Evolutionary conservation across 2,329 filamentous ascomycete genomes (phyloP).

Genomic region (Lasiodiplodia hormozganensis): DNA sequence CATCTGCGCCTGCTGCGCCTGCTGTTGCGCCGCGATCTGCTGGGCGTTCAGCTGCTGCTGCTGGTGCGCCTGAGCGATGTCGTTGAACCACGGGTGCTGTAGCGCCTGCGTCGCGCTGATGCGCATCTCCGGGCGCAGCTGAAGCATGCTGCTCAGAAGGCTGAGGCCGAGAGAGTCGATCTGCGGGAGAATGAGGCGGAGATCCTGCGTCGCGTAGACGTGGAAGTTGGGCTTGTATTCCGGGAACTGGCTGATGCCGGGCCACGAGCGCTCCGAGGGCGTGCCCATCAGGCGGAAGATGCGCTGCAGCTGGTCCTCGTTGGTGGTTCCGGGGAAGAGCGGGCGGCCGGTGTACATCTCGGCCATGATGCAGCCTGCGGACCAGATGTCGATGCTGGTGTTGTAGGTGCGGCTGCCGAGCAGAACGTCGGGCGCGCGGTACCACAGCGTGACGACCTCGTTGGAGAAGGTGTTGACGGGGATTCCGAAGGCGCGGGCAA

Average conservation of each 20-base stretch:
- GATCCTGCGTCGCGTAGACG: constrained; percentile 90
- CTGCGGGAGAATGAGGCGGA: constrained; percentile 84
- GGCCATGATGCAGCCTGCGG: constrained; percentile 98
- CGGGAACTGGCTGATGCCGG: constrained; percentile 91
- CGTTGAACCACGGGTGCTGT: constrained; percentile 90
- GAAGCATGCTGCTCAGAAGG: constrained; percentile 87
- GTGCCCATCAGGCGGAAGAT: constrained; percentile 99
- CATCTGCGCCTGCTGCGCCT: constrained; percentile 47
- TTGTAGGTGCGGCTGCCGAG: constrained; percentile 96
- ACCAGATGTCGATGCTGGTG: constrained; percentile 99
- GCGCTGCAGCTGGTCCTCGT: constrained; percentile 95
- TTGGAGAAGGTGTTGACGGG: constrained; percentile 98
- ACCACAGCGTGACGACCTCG: constrained; percentile 97
- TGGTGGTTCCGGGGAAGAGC: constrained; percentile 95
- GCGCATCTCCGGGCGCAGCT: constrained; percentile 88
- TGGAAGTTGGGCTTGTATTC: constrained; percentile 97
- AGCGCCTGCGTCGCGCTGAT: constrained; percentile 88
- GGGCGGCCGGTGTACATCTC: constrained; percentile 98
- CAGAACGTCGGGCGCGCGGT: constrained; percentile 93
- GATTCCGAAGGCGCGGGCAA: constrained; percentile 93
- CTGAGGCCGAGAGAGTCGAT: constrained; percentile 89
- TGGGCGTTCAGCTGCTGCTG: constrained; percentile 46
- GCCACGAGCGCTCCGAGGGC: constrained; percentile 93
- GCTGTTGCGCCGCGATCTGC: constrained; percentile 43
- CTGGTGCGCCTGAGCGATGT: constrained; percentile 53